Conservation (phyloP, 345 rosid genomes). For the Conringia planisiliqua region DNA sequence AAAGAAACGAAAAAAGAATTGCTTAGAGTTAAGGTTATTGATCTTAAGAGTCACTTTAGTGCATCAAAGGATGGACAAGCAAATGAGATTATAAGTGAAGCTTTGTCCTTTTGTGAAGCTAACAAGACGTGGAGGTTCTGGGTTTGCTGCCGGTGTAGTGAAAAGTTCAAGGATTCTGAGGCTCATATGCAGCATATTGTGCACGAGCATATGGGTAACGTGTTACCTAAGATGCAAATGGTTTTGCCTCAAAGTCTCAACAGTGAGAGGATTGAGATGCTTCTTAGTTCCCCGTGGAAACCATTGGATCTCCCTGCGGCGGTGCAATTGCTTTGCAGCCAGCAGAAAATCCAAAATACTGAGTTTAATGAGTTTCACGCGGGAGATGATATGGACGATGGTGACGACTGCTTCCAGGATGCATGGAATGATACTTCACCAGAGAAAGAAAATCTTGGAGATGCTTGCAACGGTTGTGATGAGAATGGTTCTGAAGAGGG, state of each 20-base stretch:
- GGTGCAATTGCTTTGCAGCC: constrained; percentile 49
- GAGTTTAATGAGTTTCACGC: constrained; percentile 43
- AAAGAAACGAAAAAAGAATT: constrained; percentile 54
- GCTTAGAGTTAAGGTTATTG: constrained; percentile 57
- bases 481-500: constrained; percentile 42
- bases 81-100: constrained; percentile 56
- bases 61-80: constrained; percentile 58
- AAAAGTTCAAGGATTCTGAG: constrained; percentile 61
- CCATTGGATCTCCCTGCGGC: constrained; percentile 77
- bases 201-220: constrained; percentile 74
- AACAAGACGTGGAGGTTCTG: constrained; percentile 77
- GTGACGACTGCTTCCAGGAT: constrained; percentile 69
- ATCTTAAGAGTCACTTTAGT: constrained; percentile 59
- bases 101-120: constrained; percentile 51
- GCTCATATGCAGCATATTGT: constrained; percentile 76
- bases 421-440: constrained; percentile 75
- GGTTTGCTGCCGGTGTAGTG: constrained; percentile 66
- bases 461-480: constrained; percentile 40
- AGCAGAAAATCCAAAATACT: constrained; percentile 41
- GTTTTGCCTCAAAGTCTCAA: constrained; percentile 74
- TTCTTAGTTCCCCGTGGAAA: constrained; percentile 71
- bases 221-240: constrained; percentile 65
- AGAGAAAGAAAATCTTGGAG: constrained; percentile 51
- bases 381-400: constrained; percentile 42
- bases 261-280: constrained; percentile 68